Conservation (phyloP, 441 rosid species). For the Codiaeum variegatum region DNA sequence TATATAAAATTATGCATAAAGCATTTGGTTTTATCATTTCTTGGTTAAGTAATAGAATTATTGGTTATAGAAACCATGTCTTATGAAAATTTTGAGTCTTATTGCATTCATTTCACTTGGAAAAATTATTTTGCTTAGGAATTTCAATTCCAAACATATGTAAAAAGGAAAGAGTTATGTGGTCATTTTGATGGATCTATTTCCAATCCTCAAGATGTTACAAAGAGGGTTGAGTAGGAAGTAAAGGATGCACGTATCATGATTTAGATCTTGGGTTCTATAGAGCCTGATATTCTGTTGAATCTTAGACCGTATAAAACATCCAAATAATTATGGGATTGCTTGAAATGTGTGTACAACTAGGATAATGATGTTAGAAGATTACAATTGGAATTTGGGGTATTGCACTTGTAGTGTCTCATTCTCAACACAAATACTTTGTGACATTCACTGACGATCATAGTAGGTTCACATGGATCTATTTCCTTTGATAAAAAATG, state of each 20-base stretch:
- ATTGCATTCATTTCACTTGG: not conserved
- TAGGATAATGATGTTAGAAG: not conserved
- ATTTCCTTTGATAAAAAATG: too few relatives aligned
- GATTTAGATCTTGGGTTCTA: not conserved
- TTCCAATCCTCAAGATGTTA: not conserved
- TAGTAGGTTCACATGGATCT: too few relatives aligned
- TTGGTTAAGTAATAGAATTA: not conserved
- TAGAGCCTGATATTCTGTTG: not conserved
- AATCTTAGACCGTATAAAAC: not conserved
- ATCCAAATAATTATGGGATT: not conserved
- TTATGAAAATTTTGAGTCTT: not conserved
- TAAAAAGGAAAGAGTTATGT: not conserved
- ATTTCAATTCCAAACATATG: not conserved
- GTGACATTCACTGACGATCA: too few relatives aligned
- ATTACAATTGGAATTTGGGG: not conserved
- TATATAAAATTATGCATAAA: too few relatives aligned
- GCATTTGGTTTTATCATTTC: not conserved
- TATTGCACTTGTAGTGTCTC: too few relatives aligned
- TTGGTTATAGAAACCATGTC: not conserved
- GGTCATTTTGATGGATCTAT: not conserved
- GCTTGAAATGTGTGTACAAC: not conserved
- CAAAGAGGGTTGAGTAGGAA: not conserved
- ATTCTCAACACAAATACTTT: too few relatives aligned
- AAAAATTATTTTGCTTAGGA: not conserved
- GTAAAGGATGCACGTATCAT: not conserved